Percentiles rank a stretch among this genome's conserved stretches.
Conservation (phyloP, 331 rosid species). For the Quercus tomentella region DNA sequence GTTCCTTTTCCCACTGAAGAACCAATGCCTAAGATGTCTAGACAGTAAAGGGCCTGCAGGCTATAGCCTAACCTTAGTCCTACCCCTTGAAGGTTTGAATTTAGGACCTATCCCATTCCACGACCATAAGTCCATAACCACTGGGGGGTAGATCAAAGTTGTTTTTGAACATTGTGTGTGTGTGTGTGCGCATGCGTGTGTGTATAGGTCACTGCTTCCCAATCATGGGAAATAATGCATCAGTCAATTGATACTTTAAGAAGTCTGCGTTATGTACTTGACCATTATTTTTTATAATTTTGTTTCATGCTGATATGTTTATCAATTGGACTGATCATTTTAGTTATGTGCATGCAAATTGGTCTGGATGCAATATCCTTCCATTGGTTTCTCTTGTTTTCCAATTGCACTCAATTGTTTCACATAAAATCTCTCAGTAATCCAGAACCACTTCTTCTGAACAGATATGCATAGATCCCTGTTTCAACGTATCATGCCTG, state of each 20-base stretch:
- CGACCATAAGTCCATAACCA: no score
- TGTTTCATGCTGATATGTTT: neutral
- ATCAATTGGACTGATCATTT: neutral
- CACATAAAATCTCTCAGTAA: neutral
- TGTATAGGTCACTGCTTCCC: neutral
- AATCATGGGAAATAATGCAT: neutral
- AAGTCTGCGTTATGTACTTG: neutral
- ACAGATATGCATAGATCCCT: constrained; percentile 78
- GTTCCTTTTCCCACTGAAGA: no score
- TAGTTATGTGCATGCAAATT: neutral
- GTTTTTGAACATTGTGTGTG: no score
- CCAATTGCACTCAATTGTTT: neutral
- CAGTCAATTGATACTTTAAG: neutral
- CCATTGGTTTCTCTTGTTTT: neutral
- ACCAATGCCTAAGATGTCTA: no score
- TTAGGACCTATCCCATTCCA: no score
- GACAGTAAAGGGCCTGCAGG: no score
- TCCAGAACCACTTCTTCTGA: constrained; percentile 13
- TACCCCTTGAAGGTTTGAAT: no score
- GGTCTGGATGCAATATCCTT: neutral
- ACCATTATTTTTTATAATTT: neutral
- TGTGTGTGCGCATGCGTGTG: no score
- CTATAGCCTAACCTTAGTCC: no score
- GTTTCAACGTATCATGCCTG: constrained; percentile 71
- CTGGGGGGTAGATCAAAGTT: no score